phyloP scores from a whole-genome alignment of 305 asterid genomes.

The Petunia hybrid region DNA sequence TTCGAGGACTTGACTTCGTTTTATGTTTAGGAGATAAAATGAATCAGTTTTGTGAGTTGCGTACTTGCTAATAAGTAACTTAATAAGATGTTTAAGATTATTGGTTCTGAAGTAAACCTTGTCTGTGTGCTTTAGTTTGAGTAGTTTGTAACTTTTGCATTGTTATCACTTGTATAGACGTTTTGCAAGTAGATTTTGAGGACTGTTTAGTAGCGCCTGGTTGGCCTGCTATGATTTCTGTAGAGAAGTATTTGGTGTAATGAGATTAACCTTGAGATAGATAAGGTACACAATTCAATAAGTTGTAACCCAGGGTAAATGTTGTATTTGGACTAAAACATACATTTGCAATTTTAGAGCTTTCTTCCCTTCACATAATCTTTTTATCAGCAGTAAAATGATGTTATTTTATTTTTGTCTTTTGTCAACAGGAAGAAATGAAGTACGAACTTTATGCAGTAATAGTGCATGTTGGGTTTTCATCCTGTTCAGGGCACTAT shows the following conservation, averaged over 20 bases:
- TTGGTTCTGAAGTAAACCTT: too few relatives aligned
- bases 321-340: background rate
- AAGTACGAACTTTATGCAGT: conserved; percentile 69
- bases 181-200: too few relatives aligned
- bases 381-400: background rate
- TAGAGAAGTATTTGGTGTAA: background rate
- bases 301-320: background rate
- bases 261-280: background rate
- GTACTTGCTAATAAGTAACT: background rate
- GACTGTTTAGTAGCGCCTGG: too few relatives aligned
- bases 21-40: background rate
- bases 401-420: background rate
- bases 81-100: background rate
- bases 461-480: conserved; percentile 73
- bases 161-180: too few relatives aligned
- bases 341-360: background rate
- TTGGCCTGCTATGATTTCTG: background rate
- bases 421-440: conserved; percentile 57
- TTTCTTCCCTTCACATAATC: background rate
- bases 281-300: background rate
- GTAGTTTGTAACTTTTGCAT: too few relatives aligned
- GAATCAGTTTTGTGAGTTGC: background rate
- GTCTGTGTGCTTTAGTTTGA: too few relatives aligned
- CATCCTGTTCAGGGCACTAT: conserved; percentile 81
- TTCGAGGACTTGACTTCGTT: background rate